A percentile compares a stretch with the other conserved stretches of the same genome.
Conservation (phyloP, 306 rosid genomes). For the Gynostemma pentaphyllum region DNA sequence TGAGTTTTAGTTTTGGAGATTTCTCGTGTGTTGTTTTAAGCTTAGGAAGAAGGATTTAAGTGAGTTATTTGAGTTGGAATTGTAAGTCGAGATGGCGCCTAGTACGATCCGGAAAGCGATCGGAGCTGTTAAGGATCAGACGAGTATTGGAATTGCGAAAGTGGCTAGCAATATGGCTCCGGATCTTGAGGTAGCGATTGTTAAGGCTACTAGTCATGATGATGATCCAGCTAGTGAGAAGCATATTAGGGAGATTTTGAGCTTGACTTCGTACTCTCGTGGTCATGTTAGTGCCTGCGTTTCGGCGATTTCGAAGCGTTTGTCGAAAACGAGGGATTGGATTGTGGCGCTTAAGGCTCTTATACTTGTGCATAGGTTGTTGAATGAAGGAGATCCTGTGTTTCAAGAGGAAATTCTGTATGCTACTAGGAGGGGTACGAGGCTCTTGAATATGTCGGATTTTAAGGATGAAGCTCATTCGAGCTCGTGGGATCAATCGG, state of each 20-base stretch:
- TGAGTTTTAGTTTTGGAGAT: not conserved
- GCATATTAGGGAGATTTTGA: slow-evolving; percentile 64
- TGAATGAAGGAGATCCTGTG: slow-evolving; percentile 69
- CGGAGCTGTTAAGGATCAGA: slow-evolving; percentile 97
- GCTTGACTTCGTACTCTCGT: slow-evolving; percentile 61
- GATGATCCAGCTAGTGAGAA: slow-evolving; percentile 92
- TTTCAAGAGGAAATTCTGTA: slow-evolving; percentile 83
- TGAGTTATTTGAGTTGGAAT: not conserved
- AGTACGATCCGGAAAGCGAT: slow-evolving; percentile 95
- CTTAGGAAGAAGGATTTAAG: not conserved
- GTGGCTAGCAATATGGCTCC: slow-evolving; percentile 93
- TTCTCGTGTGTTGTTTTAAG: not conserved
- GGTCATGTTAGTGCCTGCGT: slow-evolving; percentile 73
- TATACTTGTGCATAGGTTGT: slow-evolving; percentile 58
- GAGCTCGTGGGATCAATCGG: slow-evolving; percentile 93
- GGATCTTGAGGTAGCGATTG: slow-evolving; percentile 90
- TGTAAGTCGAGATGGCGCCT: slow-evolving; percentile 52
- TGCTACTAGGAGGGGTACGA: slow-evolving; percentile 78
- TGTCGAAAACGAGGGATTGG: slow-evolving; percentile 96
- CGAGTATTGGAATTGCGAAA: slow-evolving; percentile 93
- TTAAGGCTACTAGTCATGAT: slow-evolving; percentile 88
- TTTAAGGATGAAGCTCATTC: slow-evolving; percentile 97
- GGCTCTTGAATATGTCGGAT: slow-evolving; percentile 80
- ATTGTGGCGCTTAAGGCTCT: slow-evolving; percentile 83
- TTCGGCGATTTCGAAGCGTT: slow-evolving; percentile 62